Conservation (phyloP, 371 early-diverging fungal species). For the Syncephalastrum sp. region DNA sequence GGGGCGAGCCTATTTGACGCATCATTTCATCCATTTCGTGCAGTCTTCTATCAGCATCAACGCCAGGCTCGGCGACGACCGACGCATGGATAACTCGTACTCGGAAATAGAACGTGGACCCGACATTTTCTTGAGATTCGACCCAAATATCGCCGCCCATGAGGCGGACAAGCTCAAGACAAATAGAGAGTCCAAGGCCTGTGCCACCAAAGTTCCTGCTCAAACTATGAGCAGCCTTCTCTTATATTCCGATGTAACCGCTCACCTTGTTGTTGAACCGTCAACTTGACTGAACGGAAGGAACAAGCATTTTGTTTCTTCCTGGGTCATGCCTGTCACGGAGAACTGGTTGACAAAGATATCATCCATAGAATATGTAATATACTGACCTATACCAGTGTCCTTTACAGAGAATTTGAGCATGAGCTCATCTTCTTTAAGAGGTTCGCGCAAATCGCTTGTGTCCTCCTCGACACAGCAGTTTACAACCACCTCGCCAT, state of each 20-base stretch:
- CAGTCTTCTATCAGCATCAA: conserved; percentile 23
- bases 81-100: conserved; percentile 40
- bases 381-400: conserved; percentile 47
- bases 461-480: conserved; percentile 29
- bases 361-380: conserved; percentile 2
- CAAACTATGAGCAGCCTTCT: background rate
- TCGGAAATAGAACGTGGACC: conserved; percentile 54
- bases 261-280: conserved; percentile 52
- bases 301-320: conserved; percentile 53
- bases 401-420: conserved; percentile 43
- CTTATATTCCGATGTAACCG: background rate
- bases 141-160: conserved; percentile 60
- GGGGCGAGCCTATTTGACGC: conserved; percentile 31
- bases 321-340: conserved; percentile 25
- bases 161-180: conserved; percentile 49
- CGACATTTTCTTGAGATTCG: conserved; percentile 43
- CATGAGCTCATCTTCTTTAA: conserved; percentile 21
- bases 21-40: conserved; percentile 20
- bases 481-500: conserved; percentile 50
- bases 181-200: conserved; percentile 64
- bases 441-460: conserved; percentile 12
- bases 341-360: too few species aligned
- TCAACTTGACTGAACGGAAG: conserved; percentile 61
- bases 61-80: conserved; percentile 25
- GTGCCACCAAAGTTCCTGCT: conserved; percentile 58